Base-by-base conservation (phyloP, 495 filamentous ascomycete genomes). In the Podospora comata region DNA sequence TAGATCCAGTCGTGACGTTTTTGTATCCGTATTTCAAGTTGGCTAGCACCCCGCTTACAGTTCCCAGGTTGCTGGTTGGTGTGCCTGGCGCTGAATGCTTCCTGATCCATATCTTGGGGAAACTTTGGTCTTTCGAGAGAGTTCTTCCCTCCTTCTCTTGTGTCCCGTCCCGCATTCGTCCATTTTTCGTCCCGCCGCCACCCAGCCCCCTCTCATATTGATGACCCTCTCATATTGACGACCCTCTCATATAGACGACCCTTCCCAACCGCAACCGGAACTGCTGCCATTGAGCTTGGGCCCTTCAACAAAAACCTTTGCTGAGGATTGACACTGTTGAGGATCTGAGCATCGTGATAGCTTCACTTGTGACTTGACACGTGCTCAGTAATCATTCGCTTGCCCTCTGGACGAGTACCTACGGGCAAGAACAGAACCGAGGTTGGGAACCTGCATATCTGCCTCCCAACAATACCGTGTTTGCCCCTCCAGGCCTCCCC, bases 81-180 rank as follows among this genome's bases (percentile, higher is more conserved):
- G 39, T 48, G 39, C 39, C 39, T 48, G 39, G 39, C 39, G 39
- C 39, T 48, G 39, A 16, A 48, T 48, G 39, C 39, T 48, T 48
- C 39, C 39, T 3, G 7, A 13, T 48, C 39, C 13, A 48, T 48
- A 48, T 48, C 39, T 48, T 48, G 39, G 15, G 39, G 39, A 48
- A 48, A 32, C 39, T 48, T 48, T 48, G 56, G 56, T 58, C 23
- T 2, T 58, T 26, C 20, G 9, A 58, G 0, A 18, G 20, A 20
- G 39, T 48, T 48, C 39, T 13, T 48, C 34, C 6, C 15, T 48
- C 39, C 15, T 48, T 16, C 9, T 48, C 9, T 11, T 61, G 59
- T 7, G 59, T 32, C 11, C 16, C 28, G 59, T 61, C 59, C 59
- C 59, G 59, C 59, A 61, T 61, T 61, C 59, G 27, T 27, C 59